A percentile compares a stretch with the other conserved stretches of the same genome.
Evolutionary conservation across 192 early-diverging fungal genomes (phyloP).

Genomic region (Ambispora gerdemannii): DNA sequence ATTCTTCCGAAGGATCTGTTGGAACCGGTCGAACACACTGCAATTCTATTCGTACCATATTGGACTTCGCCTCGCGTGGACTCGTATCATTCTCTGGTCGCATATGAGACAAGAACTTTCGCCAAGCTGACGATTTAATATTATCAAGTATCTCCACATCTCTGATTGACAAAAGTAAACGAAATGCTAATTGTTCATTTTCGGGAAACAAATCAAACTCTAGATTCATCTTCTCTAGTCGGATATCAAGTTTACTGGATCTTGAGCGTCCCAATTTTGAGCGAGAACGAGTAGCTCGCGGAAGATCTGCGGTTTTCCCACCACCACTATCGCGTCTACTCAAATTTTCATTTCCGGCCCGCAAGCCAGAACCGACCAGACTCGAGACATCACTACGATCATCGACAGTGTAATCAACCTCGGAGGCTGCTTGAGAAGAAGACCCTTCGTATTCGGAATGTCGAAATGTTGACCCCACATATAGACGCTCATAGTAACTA

Average conservation of each 20-base stretch:
- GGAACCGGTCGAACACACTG: conserved; percentile 47
- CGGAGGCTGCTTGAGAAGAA: conserved; percentile 25
- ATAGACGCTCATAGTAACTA: conserved; percentile 8
- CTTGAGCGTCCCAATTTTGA: conserved; percentile 44
- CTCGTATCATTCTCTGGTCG: conserved; percentile 49
- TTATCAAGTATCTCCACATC: conserved; percentile 80
- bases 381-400: conserved; percentile 39
- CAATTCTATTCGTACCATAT: conserved; percentile 60
- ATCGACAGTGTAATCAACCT: conserved; percentile 28
- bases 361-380: conserved; percentile 37
- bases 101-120: conserved; percentile 74
- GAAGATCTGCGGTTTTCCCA: not conserved
- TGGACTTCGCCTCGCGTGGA: conserved; percentile 59
- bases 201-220: conserved; percentile 53
- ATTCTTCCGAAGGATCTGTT: conserved; percentile 52
- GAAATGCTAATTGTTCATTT: conserved; percentile 44
- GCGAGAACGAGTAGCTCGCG: conserved; percentile 33
- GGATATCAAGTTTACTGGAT: conserved; percentile 53
- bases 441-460: conserved; percentile 6
- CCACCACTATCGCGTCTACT: too few species aligned
- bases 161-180: conserved; percentile 47
- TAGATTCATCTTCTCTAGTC: conserved; percentile 48
- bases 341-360: conserved; percentile 29
- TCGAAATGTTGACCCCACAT: not conserved
- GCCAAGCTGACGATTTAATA: conserved; percentile 66